phyloP scores from a whole-genome alignment of 1,139 yeast species.

The Suhomyces chickasaworum region DNA sequence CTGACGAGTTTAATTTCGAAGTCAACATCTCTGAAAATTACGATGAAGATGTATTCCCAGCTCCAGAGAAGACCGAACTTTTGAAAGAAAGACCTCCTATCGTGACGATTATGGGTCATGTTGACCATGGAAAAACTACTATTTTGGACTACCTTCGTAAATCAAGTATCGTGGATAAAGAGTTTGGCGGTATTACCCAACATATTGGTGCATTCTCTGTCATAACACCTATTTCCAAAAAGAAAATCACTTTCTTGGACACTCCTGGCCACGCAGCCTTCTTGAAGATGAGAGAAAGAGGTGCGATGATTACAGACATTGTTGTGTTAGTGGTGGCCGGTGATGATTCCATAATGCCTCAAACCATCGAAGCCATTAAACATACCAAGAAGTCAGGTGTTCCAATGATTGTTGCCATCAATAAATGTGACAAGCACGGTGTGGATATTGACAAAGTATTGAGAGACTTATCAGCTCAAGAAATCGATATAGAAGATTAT shows the following conservation, averaged over 20 bases:
- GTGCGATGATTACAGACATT: slow-evolving; percentile 92
- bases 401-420: slow-evolving; percentile 87
- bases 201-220: slow-evolving; percentile 98
- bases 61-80: slow-evolving; percentile 36
- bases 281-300: slow-evolving; percentile 93
- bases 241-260: slow-evolving; percentile 83
- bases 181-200: slow-evolving; percentile 97
- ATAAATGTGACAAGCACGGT: slow-evolving; percentile 85
- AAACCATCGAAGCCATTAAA: slow-evolving; percentile 91
- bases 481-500: slow-evolving; percentile 83
- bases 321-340: slow-evolving; percentile 95
- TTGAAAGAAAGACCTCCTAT: slow-evolving; percentile 83
- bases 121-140: slow-evolving; percentile 97
- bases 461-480: slow-evolving; percentile 74
- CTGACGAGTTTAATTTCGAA: slow-evolving; percentile 85
- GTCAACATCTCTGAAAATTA: slow-evolving; percentile 60
- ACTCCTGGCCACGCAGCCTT: slow-evolving; percentile 99
- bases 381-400: slow-evolving; percentile 87
- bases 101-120: slow-evolving; percentile 98
- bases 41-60: slow-evolving; percentile 64
- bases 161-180: slow-evolving; percentile 78
- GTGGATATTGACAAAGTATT: slow-evolving; percentile 72
- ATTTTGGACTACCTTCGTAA: slow-evolving; percentile 83
- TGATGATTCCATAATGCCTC: slow-evolving; percentile 98
- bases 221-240: slow-evolving; percentile 69